These are phyloP conservation scores for Eucalyptus shirleyi DNA, from an alignment of 345 rosid genomes.

Conservation along the genomic window DNA sequence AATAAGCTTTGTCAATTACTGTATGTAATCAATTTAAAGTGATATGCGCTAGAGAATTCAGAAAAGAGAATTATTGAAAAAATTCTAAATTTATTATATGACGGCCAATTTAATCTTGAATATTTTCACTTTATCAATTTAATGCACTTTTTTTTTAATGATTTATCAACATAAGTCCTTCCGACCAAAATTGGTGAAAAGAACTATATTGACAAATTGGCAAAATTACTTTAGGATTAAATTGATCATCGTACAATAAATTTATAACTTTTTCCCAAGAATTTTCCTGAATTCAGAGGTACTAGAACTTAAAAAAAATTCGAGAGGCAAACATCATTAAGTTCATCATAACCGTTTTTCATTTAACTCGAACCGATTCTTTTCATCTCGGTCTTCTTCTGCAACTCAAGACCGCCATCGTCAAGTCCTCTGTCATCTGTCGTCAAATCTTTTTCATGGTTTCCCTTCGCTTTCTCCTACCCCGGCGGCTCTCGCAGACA, in stretches of 20 bases:
- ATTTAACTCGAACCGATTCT: no score
- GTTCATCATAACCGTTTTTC: no score
- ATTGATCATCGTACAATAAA: accelerated
- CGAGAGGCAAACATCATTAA: not conserved
- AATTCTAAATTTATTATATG: accelerated
- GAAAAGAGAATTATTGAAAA: no score
- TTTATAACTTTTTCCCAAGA: no score
- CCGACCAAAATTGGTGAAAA: accelerated
- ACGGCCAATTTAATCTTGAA: accelerated
- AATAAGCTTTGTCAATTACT: no score
- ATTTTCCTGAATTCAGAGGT: no score
- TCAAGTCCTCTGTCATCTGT: accelerated
- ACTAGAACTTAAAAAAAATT: no score
- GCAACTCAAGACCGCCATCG: no score
- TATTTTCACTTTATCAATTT: accelerated
- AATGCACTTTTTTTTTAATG: accelerated
- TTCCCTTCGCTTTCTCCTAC: not conserved
- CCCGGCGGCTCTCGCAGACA: not conserved
- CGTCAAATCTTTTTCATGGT: not conserved
- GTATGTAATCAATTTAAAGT: no score
- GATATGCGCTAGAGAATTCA: no score
- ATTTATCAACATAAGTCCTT: accelerated
- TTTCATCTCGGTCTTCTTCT: no score
- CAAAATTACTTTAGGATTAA: no score
- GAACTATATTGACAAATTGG: accelerated